phyloP scores from a whole-genome alignment of 2,329 filamentous ascomycete genomes.

The Podosphaera aphanis region DNA sequence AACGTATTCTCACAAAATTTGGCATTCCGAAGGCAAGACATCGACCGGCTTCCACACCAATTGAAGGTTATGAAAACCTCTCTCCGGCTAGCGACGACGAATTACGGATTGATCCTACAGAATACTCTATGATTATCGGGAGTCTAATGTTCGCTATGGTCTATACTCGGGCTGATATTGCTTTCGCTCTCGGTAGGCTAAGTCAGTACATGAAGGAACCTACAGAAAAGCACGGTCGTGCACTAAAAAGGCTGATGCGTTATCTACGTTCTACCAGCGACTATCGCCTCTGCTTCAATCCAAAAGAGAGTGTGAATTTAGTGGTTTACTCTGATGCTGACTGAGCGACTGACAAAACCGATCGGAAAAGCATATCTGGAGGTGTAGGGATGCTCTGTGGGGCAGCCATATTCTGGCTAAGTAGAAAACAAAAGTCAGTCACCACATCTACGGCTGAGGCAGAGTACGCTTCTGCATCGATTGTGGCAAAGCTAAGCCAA shows the following conservation, averaged over 20 bases:
- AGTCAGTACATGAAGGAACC: background rate
- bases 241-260: background rate
- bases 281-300: too few relatives aligned
- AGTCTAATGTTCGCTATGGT: conserved; percentile 1
- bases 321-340: too few relatives aligned
- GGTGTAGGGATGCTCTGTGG: too few relatives aligned
- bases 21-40: background rate
- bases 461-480: background rate
- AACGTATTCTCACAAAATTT: background rate
- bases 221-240: background rate
- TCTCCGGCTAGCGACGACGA: background rate
- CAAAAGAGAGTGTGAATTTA: background rate
- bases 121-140: background rate
- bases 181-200: background rate
- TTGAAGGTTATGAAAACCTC: background rate
- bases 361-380: too few relatives aligned
- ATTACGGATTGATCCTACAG: background rate
- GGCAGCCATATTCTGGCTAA: background rate
- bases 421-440: too few relatives aligned
- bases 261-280: background rate
- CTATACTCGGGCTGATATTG: background rate
- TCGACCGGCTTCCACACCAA: background rate
- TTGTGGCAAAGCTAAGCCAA: background rate
- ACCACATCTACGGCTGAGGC: background rate
- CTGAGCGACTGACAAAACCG: too few relatives aligned